Percentiles rank a stretch among this genome's conserved stretches.
Conservation (phyloP, 495 filamentous ascomycete species). For the Physcia stellaris region DNA sequence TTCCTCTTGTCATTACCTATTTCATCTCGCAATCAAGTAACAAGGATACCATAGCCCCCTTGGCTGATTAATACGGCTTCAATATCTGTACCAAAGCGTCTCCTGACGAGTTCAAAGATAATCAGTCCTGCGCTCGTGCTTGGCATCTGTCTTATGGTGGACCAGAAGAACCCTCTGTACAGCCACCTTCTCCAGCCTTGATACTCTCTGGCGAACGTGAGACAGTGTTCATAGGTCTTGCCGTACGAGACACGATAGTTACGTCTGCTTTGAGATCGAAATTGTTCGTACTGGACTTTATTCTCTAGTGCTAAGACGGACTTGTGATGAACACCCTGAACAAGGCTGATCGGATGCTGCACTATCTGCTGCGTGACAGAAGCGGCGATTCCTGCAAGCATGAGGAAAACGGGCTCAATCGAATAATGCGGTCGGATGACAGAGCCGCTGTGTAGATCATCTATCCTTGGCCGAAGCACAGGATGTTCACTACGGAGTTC, state of each 20-base stretch:
- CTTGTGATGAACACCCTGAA: slow-evolving; percentile 69
- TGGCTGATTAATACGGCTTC: slow-evolving; percentile 50
- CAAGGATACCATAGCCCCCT: slow-evolving; percentile 64
- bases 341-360: slow-evolving; percentile 60
- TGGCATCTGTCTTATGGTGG: slow-evolving; percentile 68
- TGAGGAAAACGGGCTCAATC: slow-evolving; percentile 68
- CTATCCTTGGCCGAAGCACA: slow-evolving; percentile 22
- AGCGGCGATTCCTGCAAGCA: slow-evolving; percentile 63
- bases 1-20: neutral
- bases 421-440: slow-evolving; percentile 73
- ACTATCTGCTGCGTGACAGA: slow-evolving; percentile 63
- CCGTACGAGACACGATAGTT: slow-evolving; percentile 36
- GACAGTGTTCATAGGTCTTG: slow-evolving; percentile 59
- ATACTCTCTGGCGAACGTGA: slow-evolving; percentile 42
- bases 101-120: slow-evolving; percentile 75
- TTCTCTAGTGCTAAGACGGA: slow-evolving; percentile 66
- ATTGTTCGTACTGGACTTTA: slow-evolving; percentile 33
- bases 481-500: slow-evolving; percentile 25
- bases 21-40: slow-evolving; percentile 21
- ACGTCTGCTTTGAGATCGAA: neutral
- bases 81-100: slow-evolving; percentile 57
- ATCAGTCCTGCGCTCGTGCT: slow-evolving; percentile 81
- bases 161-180: slow-evolving; percentile 61
- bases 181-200: slow-evolving; percentile 60
- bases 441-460: slow-evolving; percentile 28